phyloP scores from a whole-genome alignment of 345 rosid genomes.

The Citrus maxima region DNA sequence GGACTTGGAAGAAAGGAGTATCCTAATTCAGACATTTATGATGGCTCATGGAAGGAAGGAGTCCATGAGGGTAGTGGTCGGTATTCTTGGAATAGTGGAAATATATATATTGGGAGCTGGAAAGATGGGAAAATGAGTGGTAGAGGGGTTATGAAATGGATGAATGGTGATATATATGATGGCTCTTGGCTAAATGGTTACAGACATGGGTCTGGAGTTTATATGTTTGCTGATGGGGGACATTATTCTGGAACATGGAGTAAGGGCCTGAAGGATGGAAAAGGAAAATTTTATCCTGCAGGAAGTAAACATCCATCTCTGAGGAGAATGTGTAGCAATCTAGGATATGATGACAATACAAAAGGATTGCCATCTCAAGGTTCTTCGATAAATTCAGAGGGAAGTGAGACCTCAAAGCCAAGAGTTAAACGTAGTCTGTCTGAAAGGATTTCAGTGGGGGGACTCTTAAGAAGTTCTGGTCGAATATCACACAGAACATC shows the following conservation, averaged over 20 bases:
- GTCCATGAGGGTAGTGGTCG: constrained; percentile 78
- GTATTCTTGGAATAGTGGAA: constrained; percentile 79
- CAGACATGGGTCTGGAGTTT: constrained; percentile 79
- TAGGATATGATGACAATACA: constrained; percentile 46
- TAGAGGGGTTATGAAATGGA: constrained; percentile 92
- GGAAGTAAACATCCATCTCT: constrained; percentile 71
- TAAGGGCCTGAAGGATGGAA: constrained; percentile 78
- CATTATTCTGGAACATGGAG: constrained; percentile 86
- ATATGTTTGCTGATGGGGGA: constrained; percentile 75
- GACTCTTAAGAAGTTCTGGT: constrained; percentile 41
- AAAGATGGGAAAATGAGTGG: constrained; percentile 79
- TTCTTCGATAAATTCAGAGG: constrained; percentile 45
- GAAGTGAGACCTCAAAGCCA: constrained; percentile 30
- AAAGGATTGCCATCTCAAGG: constrained; percentile 41
- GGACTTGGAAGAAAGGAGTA: constrained; percentile 82
- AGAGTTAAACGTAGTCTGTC: constrained; percentile 49
- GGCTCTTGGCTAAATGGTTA: constrained; percentile 83
- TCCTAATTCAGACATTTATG: constrained; percentile 63
- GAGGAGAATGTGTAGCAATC: constrained; percentile 47
- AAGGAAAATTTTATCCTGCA: constrained; percentile 78
- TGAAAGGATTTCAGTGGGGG: constrained; percentile 43
- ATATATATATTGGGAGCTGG: constrained; percentile 78
- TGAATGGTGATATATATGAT: constrained; percentile 66
- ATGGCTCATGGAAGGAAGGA: constrained; percentile 92
- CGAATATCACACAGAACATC: constrained; percentile 41